Base-by-base conservation (phyloP, 2,329 filamentous ascomycete species). In the Zymoseptoria tritici region DNA sequence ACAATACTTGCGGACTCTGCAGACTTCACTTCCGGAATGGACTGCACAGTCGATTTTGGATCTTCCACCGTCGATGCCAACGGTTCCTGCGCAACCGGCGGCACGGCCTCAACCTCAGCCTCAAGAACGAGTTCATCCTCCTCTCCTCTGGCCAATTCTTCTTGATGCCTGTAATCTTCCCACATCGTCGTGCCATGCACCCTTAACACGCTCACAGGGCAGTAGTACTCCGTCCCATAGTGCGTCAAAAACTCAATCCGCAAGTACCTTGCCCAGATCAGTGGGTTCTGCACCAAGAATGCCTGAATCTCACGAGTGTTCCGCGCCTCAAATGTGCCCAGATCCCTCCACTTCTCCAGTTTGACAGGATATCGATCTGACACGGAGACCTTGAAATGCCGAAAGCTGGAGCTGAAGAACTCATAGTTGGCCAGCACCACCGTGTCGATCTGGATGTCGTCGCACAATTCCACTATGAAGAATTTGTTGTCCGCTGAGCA, bases 341-440 rank as follows among this genome's bases (percentile, higher is more conserved):
- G 74, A 51, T 91, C 86, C 66, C 88, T 91, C 94, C 94, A 99
- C 67, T 94, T 90, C 55, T 96, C 92, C 58, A 84, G 75, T 74
- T 97, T 97, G 57, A 94, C 89, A 0, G 94, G 94, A 74, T 97
- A 97, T 59, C 91, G 86, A 76, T 97, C 94, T 60, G 92, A 95
- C 54, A 97, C 93, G 72, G 90, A 95, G 66, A 97, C 85, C 56
- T 89, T 84, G 73, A 99, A 97, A 54, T 87, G 89, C 57, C 91
- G 88, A 68, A 97, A 89, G 83, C 96, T 97, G 72, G 91, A 97
- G 58, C 91, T 96, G 79, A 99, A 99, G 79, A 99, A 99, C 74
- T 99, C 94, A 69, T 95, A 99, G 73, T 99, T 99, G 62, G 93
- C 94, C 57, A 99, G 81, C n/a, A 97, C 94, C 49, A 99, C 81